These are phyloP conservation scores for Ceratobasidium sp. DNA, from an alignment of 1,284 basidiomycete genomes.

Conservation along the genomic window DNA sequence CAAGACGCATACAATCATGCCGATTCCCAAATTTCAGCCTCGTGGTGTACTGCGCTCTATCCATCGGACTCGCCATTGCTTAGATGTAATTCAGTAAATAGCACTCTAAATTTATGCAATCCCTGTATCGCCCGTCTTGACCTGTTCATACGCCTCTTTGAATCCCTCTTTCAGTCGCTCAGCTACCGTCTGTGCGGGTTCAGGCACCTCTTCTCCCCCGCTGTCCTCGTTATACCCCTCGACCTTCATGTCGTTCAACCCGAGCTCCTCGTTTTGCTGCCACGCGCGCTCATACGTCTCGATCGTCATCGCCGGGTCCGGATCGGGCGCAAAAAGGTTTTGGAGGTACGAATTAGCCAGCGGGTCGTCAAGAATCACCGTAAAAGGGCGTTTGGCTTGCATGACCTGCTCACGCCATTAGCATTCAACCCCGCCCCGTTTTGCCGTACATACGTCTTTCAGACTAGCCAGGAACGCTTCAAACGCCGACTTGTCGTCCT, in stretches of 20 bases:
- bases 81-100: conserved; percentile 1
- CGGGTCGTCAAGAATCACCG: conserved; percentile 94
- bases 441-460: conserved; percentile 63
- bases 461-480: conserved; percentile 79
- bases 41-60: too few relatives aligned
- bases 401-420: conserved; percentile 64
- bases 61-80: too few relatives aligned
- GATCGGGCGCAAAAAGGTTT: conserved; percentile 91
- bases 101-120: conserved; percentile 6
- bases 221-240: conserved; percentile 72
- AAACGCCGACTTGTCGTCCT: conserved; percentile 64
- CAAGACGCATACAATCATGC: too few relatives aligned
- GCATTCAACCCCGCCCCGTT: background rate
- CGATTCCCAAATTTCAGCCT: too few relatives aligned
- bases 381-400: conserved; percentile 78
- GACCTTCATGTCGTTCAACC: conserved; percentile 95
- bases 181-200: conserved; percentile 34
- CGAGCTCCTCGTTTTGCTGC: conserved; percentile 95
- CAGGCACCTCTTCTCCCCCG: conserved; percentile 44
- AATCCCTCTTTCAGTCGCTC: conserved; percentile 27
- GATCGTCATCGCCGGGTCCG: conserved; percentile 88
- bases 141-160: conserved; percentile 28
- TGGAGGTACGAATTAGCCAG: conserved; percentile 96
- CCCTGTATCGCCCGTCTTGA: conserved; percentile 21
- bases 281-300: conserved; percentile 84